Base-by-base conservation (phyloP, 2,329 filamentous ascomycete species). In the Pseudocercospora fuligena region DNA sequence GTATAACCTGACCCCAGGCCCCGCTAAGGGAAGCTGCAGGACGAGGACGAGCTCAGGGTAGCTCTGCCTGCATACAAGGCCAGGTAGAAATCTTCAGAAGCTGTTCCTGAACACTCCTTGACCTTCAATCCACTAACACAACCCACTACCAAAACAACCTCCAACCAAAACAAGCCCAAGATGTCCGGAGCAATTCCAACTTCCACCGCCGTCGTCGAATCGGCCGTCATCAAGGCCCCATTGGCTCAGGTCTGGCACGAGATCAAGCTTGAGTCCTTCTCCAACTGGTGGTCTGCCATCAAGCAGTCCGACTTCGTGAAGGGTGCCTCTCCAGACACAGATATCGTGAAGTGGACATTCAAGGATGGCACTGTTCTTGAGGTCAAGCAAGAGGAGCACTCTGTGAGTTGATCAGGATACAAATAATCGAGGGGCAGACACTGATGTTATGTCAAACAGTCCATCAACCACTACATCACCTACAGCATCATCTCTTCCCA, bases 351-450 rank as follows among this genome's bases (percentile, higher is more conserved):
- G 78, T 92, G 89, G 89, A 86, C 84, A 21, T 92, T 92, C 83
- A 88, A 88, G 78, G 90, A 92, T 73, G 89, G 88, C 59, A 88
- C 86, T 29, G 84, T 87, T 63, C 80, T 90, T 21, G 89, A 92
- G 78, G 87, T 92, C 72, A 92, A 92, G 87, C 88, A 90, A 82
- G 90, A 92, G 80, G 90, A 91, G 82, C 89, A 92, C 81, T 90
- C 87, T 71, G 88, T 90, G 79, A 67, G 85, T 78, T n/a, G 46
- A 58, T 29, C n/a, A 19, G 21, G n/a, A 43, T 9, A 27, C 25
- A 19, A 14, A 14, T 8, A 36, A 60, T 46, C 1, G 31, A 23
- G 23, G 21, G 23, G 43, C 36, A 57, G 16, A n/a, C 12, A 31
- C 29, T 60, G 27, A 16, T 56, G 49, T 63, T 12, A 16, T 21